phyloP scores from a whole-genome alignment of 345 rosid species.

The Corchorus olitorius region DNA sequence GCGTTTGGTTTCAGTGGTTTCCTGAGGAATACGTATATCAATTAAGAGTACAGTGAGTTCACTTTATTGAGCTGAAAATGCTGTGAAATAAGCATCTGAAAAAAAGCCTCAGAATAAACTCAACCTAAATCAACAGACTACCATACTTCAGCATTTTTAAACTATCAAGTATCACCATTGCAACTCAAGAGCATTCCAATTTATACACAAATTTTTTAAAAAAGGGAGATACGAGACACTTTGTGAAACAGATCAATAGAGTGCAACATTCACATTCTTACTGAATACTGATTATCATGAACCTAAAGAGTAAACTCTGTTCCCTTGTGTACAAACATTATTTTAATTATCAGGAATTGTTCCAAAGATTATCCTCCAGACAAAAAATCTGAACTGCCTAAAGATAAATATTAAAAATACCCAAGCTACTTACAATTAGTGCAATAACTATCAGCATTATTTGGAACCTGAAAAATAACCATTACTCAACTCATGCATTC shows the following conservation, averaged over 20 bases:
- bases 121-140: neutral
- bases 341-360: neutral
- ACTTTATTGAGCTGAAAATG: neutral
- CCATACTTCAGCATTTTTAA: neutral
- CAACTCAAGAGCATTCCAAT: neutral
- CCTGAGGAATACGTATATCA: conserved; percentile 44
- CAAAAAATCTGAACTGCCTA: neutral
- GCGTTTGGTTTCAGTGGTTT: conserved; percentile 62
- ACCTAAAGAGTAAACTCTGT: neutral
- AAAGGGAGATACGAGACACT: neutral
- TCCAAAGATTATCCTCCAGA: neutral
- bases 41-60: conserved; percentile 9
- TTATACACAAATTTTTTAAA: neutral
- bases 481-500: neutral
- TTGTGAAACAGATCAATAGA: neutral
- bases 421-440: no score
- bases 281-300: neutral
- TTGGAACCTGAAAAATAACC: neutral
- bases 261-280: neutral
- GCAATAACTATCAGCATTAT: neutral
- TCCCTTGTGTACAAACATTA: neutral
- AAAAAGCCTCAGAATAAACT: conserved; percentile 13
- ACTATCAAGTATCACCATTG: neutral
- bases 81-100: neutral
- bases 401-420: neutral